phyloP scores from a whole-genome alignment of 2,329 filamentous ascomycete genomes.

The Pseudohalonectria lignicola region DNA sequence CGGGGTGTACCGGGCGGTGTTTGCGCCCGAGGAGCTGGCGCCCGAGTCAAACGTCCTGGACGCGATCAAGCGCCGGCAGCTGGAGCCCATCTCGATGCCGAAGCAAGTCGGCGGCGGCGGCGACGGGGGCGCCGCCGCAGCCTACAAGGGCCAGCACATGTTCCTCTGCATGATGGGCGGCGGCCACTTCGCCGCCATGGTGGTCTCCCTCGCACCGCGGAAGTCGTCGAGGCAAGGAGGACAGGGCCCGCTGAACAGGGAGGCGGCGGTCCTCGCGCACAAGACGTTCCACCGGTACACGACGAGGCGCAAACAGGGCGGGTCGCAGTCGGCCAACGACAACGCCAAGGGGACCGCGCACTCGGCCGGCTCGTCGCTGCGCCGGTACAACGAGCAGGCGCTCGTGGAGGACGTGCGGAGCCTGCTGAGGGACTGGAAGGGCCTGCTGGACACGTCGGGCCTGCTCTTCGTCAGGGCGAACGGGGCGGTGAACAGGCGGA shows the following conservation, averaged over 20 bases:
- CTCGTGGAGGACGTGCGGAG: slow-evolving; percentile 79
- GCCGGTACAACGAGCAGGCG: slow-evolving; percentile 89
- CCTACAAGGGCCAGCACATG: slow-evolving; percentile 67
- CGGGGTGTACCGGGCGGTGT: slow-evolving; percentile 75
- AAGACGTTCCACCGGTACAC: slow-evolving; percentile 99
- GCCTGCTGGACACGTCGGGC: slow-evolving; percentile 72
- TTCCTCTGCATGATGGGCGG: slow-evolving; percentile 99
- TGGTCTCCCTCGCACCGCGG: slow-evolving; percentile 78
- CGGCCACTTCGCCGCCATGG: slow-evolving; percentile 94
- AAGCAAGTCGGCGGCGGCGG: slow-evolving; percentile 36
- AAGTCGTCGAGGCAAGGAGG: slow-evolving; percentile 56
- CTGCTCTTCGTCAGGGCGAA: slow-evolving; percentile 84
- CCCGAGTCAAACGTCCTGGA: slow-evolving; percentile 41
- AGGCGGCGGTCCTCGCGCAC: slow-evolving; percentile 82
- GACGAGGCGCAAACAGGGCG: slow-evolving; percentile 90
- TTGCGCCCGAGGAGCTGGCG: slow-evolving; percentile 61
- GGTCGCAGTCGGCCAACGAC: slow-evolving; percentile 88
- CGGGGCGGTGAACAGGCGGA: slow-evolving; percentile 74
- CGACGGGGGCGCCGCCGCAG: slow-evolving; percentile 30
- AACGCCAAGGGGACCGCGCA: slow-evolving; percentile 88
- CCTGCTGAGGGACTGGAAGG: slow-evolving; percentile 75
- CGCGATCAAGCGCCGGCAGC: slow-evolving; percentile 64
- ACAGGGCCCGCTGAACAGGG: slow-evolving; percentile 63
- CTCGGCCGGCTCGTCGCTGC: slow-evolving; percentile 80
- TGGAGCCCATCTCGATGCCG: slow-evolving; percentile 47